Base-by-base conservation (phyloP, 2,329 filamentous ascomycete genomes). In the Aspergillus versicolor region DNA sequence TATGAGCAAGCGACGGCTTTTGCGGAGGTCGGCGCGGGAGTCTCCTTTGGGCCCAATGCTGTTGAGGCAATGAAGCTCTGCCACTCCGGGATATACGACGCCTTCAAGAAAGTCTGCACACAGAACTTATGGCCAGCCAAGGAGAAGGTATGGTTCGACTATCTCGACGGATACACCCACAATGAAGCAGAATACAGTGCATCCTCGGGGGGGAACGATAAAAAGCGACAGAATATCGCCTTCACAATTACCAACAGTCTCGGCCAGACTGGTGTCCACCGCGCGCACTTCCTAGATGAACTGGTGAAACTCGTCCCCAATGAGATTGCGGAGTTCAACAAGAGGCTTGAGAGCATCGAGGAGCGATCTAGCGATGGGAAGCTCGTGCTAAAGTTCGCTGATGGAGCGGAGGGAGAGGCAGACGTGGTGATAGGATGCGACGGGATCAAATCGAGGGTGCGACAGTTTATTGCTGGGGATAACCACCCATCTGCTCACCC, bases 381-480 rank as follows among this genome's bases (percentile, higher is more conserved):
- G 53, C 79, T 63, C 3, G 61, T 67, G 4, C 63, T 81, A 37
- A 65, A 65, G 19, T 82, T 82, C 51, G 63, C 70, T 15, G 79
- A 82, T 59, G 79, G 78, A 0, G 70, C 69, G 6, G 68, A 67
- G 2, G 74, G 73, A 2, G 68, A 75, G 44, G 74, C 78, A 13
- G 75, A 76, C 60, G 70, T 73, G 49, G 73, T 80, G 0, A 72
- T 81, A 50, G 78, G 79, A 3, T 77, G 75, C 53, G 80, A 82
- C 61, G 80, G 80, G 2, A 77, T 82, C 61, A 79, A 79, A 65
- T 81, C 79, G 5, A 72, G 73, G 32, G 75, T 80, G 4, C 72
- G 82, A 24, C 60, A 73, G 37, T 59, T 78, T 5, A 67, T 84
- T 2, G 68, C 83, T 0, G 77, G 77, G 0, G 67, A 69, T 2